Percentiles rank a stretch among this genome's conserved stretches.
These are phyloP conservation scores for Vitis riparia DNA, from an alignment of 164 flowering plant species.

Conservation along the genomic window DNA sequence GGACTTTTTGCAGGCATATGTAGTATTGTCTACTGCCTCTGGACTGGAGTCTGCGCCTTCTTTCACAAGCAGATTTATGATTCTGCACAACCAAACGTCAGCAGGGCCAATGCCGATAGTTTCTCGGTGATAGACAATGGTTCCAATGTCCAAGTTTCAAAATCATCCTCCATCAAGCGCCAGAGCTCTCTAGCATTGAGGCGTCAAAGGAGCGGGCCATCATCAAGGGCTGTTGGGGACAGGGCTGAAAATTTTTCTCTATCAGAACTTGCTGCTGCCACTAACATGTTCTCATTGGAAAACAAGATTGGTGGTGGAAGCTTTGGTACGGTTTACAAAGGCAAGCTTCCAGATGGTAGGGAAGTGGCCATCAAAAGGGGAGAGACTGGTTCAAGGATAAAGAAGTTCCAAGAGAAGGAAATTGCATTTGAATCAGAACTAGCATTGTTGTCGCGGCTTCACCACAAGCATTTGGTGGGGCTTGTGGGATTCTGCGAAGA, in stretches of 20 bases:
- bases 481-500: conserved; percentile 35
- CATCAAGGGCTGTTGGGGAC: conserved; percentile 14
- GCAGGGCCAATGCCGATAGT: neutral
- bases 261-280: conserved; percentile 25
- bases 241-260: conserved; percentile 18
- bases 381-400: conserved; percentile 9
- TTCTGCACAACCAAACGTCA: conserved; percentile 11
- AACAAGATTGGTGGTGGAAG: conserved; percentile 33
- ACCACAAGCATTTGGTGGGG: conserved; percentile 39
- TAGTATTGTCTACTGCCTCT: conserved; percentile 12
- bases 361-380: conserved; percentile 39
- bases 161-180: conserved; percentile 4
- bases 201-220: conserved; percentile 18
- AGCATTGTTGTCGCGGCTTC: conserved; percentile 24
- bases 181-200: conserved; percentile 4
- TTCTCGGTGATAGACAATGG: neutral
- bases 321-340: conserved; percentile 35
- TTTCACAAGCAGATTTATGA: neutral
- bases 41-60: conserved; percentile 14
- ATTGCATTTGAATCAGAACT: conserved; percentile 35
- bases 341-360: conserved; percentile 28
- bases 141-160: conserved; percentile 2
- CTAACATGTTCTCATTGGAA: conserved; percentile 25
- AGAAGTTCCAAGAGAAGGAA: conserved; percentile 28
- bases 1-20: conserved; percentile 30